These are phyloP conservation scores for Schwanniomyces vanrijiae DNA, from an alignment of 805 yeast species.

Conservation along the genomic window DNA sequence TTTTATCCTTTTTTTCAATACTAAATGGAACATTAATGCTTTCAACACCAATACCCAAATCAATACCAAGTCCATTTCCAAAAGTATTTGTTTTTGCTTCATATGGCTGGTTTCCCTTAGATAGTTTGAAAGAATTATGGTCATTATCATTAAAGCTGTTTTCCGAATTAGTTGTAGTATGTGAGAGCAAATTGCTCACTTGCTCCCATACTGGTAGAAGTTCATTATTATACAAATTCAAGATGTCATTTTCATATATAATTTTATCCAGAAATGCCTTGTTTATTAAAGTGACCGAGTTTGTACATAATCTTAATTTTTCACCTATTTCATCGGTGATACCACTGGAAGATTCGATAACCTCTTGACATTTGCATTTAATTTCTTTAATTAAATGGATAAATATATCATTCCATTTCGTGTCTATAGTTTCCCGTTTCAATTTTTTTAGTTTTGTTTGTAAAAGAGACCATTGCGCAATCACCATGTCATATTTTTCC, in stretches of 20 bases:
- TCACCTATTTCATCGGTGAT: conserved; percentile 30
- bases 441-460: conserved; percentile 40
- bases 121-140: not conserved
- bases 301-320: conserved; percentile 39
- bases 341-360: conserved; percentile 16
- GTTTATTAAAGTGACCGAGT: conserved; percentile 30
- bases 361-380: conserved; percentile 16
- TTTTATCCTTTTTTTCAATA: conserved; percentile 28
- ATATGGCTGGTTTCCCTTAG: not conserved
- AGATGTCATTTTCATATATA: conserved; percentile 29
- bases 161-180: not conserved
- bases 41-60: conserved; percentile 28
- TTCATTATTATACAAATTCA: conserved; percentile 19
- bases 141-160: not conserved
- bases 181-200: conserved; percentile 12
- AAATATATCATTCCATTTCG: conserved; percentile 58
- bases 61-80: conserved; percentile 27
- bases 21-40: conserved; percentile 31
- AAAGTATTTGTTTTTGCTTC: not conserved
- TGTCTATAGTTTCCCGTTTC: conserved; percentile 48
- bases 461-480: conserved; percentile 42
- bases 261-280: conserved; percentile 38
- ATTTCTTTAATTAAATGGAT: conserved; percentile 46
- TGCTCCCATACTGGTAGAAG: conserved; percentile 28
- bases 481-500: conserved; percentile 38